Conservation (phyloP, 176 grass and related monocot species). For the Oryza meyeriana region DNA sequence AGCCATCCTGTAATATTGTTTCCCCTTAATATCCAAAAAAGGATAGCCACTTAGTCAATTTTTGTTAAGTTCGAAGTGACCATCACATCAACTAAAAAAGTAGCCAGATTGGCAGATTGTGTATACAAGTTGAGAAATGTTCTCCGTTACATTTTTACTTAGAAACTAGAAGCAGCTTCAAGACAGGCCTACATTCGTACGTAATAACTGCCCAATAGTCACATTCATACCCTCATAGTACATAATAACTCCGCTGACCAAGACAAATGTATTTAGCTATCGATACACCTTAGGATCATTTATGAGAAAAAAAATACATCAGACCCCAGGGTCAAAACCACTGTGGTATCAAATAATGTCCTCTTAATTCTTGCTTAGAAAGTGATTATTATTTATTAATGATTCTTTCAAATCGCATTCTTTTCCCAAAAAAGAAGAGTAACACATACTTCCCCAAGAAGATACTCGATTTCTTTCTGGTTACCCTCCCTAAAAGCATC, state of each 20-base stretch:
- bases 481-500: conserved; percentile 74
- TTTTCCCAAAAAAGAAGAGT: background rate
- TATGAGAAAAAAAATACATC: background rate
- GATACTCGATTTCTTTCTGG: conserved; percentile 45
- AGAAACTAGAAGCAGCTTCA: background rate
- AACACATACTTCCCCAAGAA: conserved; percentile 64
- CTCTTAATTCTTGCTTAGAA: conserved; percentile 6
- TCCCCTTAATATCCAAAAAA: conserved; percentile 57
- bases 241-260: background rate
- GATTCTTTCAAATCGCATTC: background rate
- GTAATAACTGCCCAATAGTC: no score
- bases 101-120: background rate
- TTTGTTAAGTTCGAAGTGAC: background rate
- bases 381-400: conserved; percentile 6
- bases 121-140: background rate
- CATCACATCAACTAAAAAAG: background rate
- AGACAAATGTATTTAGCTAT: background rate
- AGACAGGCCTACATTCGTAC: background rate
- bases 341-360: background rate
- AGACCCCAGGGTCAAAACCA: background rate
- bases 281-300: background rate
- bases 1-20: conserved; percentile 52
- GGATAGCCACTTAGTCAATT: conserved; percentile 17
- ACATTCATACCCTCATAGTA: background rate
- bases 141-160: conserved; percentile 14